These are phyloP conservation scores for Carex parvula DNA, from an alignment of 176 grass and related monocot species.

Conservation along the genomic window DNA sequence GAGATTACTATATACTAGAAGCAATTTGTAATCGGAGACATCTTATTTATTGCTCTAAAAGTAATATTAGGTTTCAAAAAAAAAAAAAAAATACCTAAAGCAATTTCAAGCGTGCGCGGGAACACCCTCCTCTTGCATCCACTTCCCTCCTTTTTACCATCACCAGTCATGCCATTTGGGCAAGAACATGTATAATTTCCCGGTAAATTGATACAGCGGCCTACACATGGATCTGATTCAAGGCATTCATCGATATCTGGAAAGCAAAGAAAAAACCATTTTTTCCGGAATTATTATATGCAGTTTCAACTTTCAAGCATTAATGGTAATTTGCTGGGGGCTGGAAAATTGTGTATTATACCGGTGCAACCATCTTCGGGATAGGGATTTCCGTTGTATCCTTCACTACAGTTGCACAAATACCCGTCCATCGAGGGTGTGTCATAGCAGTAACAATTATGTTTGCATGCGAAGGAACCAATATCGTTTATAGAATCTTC, in stretches of 20 bases:
- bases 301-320: neutral
- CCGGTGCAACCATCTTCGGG: slow-evolving; percentile 8
- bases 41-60: neutral
- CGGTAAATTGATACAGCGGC: neutral
- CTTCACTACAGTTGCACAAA: neutral
- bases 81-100: neutral
- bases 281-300: neutral
- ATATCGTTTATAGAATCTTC: neutral
- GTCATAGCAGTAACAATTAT: neutral
- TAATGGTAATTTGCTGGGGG: neutral
- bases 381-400: slow-evolving; percentile 44
- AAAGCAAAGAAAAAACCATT: neutral
- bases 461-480: neutral
- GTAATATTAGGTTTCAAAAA: neutral
- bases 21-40: neutral
- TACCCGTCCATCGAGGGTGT: neutral
- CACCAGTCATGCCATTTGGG: neutral
- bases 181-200: neutral
- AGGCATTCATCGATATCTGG: neutral
- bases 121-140: neutral
- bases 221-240: neutral
- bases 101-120: too few relatives aligned
- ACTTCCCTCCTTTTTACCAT: slow-evolving; percentile 5
- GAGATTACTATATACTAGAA: neutral
- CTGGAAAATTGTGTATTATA: neutral